These are phyloP conservation scores for Saccharomyces hybrid DNA, from an alignment of 1,139 yeast species.

Conservation along the genomic window DNA sequence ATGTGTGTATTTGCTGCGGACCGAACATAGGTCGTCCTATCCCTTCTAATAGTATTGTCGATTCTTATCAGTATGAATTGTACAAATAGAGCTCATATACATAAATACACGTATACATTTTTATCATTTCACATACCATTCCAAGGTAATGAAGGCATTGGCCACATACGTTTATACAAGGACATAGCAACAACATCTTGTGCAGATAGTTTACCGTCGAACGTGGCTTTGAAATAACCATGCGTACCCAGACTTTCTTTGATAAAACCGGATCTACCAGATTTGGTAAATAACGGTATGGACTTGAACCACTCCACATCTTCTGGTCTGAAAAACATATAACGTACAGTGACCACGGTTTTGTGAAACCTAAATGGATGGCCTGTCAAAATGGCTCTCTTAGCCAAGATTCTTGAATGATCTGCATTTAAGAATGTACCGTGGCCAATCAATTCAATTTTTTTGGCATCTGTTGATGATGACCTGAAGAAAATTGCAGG, in stretches of 20 bases:
- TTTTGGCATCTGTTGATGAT: conserved; percentile 34
- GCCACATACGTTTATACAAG: conserved; percentile 90
- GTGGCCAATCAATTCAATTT: conserved; percentile 70
- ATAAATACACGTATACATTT: not conserved
- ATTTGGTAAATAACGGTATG: conserved; percentile 84
- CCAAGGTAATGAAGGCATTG: conserved; percentile 40
- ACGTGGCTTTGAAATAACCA: conserved; percentile 94
- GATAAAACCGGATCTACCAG: conserved; percentile 89
- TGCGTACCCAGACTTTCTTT: conserved; percentile 96
- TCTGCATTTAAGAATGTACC: conserved; percentile 88
- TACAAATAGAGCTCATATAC: not conserved
- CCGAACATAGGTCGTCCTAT: not conserved
- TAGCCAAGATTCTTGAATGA: conserved; percentile 75
- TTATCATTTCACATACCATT: conserved; percentile 3
- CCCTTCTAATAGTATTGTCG: not conserved
- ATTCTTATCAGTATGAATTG: not conserved
- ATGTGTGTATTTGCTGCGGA: not conserved
- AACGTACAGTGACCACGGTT: conserved; percentile 82
- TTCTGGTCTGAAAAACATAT: conserved; percentile 92
- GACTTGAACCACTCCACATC: conserved; percentile 89
- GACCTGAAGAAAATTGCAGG: conserved; percentile 66
- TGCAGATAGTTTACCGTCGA: conserved; percentile 83
- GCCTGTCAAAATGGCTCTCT: conserved; percentile 86
- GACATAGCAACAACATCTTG: conserved; percentile 96
- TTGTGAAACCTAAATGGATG: conserved; percentile 94